phyloP scores from a whole-genome alignment of 2,329 filamentous ascomycete species.

The Colletotrichum echinochloae region DNA sequence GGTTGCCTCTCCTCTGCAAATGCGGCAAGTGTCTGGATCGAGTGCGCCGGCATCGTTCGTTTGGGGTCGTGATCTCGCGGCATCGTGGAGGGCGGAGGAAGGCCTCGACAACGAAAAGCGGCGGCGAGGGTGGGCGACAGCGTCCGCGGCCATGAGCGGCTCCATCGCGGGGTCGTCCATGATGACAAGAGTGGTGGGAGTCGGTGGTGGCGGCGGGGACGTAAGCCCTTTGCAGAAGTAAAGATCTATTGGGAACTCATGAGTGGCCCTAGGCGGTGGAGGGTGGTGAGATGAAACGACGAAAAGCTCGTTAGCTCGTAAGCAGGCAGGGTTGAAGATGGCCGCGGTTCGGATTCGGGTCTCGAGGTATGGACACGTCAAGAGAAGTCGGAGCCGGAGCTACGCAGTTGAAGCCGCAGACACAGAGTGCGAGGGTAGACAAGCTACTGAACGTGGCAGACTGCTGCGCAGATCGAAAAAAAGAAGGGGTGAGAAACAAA shows the following conservation, averaged over 20 bases:
- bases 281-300: neutral
- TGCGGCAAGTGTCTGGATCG: slow-evolving; percentile 89
- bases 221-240: slow-evolving; percentile 19
- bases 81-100: slow-evolving; percentile 13
- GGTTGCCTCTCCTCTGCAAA: slow-evolving; percentile 91
- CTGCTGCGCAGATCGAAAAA: neutral
- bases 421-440: slow-evolving; percentile 11
- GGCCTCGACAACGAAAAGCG: slow-evolving; percentile 40
- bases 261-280: slow-evolving; percentile 12
- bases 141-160: slow-evolving; percentile 45
- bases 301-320: neutral
- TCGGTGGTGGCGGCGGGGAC: slow-evolving; percentile 21
- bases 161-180: slow-evolving; percentile 46
- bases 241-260: slow-evolving; percentile 37
- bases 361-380: slow-evolving; percentile 20
- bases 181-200: slow-evolving; percentile 28
- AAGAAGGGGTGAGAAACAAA: neutral
- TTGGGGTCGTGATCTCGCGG: slow-evolving; percentile 26
- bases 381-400: neutral
- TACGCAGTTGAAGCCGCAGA: neutral
- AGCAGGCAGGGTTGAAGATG: neutral
- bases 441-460: neutral
- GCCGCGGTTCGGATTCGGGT: neutral
- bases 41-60: slow-evolving; percentile 37
- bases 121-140: slow-evolving; percentile 46